A percentile compares a stretch with the other conserved stretches of the same genome.
Conservation (phyloP, 441 rosid genomes). For the Corymbia calophylla region DNA sequence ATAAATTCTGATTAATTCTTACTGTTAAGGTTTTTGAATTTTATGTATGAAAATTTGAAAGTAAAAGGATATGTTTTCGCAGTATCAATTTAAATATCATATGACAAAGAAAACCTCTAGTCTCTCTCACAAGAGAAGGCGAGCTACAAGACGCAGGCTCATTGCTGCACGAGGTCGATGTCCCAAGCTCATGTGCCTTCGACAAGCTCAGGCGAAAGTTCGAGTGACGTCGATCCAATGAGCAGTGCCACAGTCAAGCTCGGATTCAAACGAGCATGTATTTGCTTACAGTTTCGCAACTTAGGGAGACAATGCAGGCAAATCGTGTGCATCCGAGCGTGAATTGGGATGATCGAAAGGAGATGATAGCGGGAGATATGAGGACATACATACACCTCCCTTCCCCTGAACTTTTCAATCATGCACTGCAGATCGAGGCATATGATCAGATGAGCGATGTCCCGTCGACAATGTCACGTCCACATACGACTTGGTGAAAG, state of each 20-base stretch:
- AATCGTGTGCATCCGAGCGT: background rate
- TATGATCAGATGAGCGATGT: background rate
- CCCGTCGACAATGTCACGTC: background rate
- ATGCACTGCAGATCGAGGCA: background rate
- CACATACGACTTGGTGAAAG: background rate
- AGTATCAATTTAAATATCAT: background rate
- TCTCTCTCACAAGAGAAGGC: background rate
- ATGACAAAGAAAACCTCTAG: background rate
- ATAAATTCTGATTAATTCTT: background rate
- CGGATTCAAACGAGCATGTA: background rate
- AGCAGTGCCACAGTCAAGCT: background rate
- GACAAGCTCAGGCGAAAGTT: background rate
- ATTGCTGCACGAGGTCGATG: background rate
- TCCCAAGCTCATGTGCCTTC: background rate
- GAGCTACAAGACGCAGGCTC: background rate
- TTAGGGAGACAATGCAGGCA: background rate
- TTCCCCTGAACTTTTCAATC: background rate
- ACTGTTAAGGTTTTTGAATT: background rate
- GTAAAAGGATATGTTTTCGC: background rate
- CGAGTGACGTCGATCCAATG: background rate
- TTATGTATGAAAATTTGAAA: background rate
- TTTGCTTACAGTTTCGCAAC: background rate
- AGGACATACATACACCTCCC: background rate
- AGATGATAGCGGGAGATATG: background rate
- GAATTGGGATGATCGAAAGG: background rate